Evolutionary conservation across 805 yeast species (phyloP).

Genomic region (Nakazawaea holstii): DNA sequence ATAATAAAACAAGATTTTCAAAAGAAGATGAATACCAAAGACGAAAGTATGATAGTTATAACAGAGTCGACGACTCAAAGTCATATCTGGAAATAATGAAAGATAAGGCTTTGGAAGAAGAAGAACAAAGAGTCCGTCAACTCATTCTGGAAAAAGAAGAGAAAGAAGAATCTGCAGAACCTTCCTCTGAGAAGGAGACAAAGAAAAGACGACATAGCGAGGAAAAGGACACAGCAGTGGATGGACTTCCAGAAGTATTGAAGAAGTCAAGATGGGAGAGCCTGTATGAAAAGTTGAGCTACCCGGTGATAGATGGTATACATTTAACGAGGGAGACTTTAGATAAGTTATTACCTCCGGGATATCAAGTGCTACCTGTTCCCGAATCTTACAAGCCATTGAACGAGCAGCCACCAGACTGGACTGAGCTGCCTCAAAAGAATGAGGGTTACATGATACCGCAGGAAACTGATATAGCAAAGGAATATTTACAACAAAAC

Average conservation of each 20-base stretch:
- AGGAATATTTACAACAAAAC: slow-evolving; percentile 24
- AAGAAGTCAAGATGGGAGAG: slow-evolving; percentile 25
- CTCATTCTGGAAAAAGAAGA: slow-evolving; percentile 19
- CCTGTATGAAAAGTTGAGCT: slow-evolving; percentile 3
- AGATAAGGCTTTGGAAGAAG: slow-evolving; percentile 34
- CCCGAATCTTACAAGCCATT: slow-evolving; percentile 41
- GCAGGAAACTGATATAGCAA: slow-evolving; percentile 31
- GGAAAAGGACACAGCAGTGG: slow-evolving; percentile 15
- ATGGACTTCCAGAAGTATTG: slow-evolving; percentile 16
- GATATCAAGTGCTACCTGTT: slow-evolving; percentile 37
- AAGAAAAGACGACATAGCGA: slow-evolving; percentile 18
- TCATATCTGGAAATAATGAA: slow-evolving; percentile 39
- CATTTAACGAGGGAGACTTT: slow-evolving; percentile 41
- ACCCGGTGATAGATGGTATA: slow-evolving; percentile 26
- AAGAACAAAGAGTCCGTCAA: slow-evolving; percentile 22
- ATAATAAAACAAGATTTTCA: slow-evolving; percentile 23
- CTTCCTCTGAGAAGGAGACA: slow-evolving; percentile 6
- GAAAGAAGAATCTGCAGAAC: slow-evolving; percentile 13
- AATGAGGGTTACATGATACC: slow-evolving; percentile 46
- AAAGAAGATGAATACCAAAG: slow-evolving; percentile 45
- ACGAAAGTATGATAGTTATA: slow-evolving; percentile 21
- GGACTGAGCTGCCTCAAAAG: slow-evolving; percentile 18
- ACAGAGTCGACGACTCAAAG: slow-evolving; percentile 11
- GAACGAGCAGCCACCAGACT: slow-evolving; percentile 29
- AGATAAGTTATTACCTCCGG: slow-evolving; percentile 46